Conservation (phyloP, 108 stramenopile genomes). For the Conticribra guillardii region DNA sequence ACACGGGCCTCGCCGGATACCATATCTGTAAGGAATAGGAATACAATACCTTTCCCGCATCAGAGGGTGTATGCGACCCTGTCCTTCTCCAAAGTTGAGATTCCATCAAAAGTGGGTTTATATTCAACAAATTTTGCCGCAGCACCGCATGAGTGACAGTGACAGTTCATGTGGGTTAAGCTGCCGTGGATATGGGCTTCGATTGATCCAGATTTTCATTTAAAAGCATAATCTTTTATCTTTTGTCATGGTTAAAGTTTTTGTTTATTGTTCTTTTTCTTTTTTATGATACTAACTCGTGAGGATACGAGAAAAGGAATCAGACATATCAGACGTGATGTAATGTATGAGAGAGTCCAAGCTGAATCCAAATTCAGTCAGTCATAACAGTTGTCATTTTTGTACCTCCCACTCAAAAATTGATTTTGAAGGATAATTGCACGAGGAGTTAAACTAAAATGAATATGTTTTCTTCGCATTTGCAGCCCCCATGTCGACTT, state of each 20-base stretch:
- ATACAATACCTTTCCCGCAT: constrained; percentile 4
- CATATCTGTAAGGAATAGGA: constrained; percentile 10
- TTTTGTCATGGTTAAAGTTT: not conserved
- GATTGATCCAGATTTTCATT: constrained; percentile 19
- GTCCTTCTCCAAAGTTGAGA: constrained; percentile 1
- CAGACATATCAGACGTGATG: too few relatives aligned
- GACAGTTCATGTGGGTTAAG: constrained; percentile 7
- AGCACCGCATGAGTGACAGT: constrained; percentile 21
- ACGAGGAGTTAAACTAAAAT: too few relatives aligned
- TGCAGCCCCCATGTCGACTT: too few relatives aligned
- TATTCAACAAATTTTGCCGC: constrained; percentile 4
- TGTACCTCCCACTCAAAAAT: too few relatives aligned
- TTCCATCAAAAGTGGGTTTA: constrained; percentile 16
- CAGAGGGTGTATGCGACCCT: constrained; percentile 6
- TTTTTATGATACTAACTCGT: not conserved
- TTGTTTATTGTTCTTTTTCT: too few relatives aligned
- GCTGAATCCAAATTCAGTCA: too few relatives aligned
- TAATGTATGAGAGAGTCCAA: too few relatives aligned
- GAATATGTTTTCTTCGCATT: too few relatives aligned
- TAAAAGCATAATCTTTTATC: not conserved
- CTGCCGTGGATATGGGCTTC: constrained; percentile 16
- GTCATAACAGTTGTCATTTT: too few relatives aligned
- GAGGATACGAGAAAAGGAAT: not conserved
- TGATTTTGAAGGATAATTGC: too few relatives aligned
- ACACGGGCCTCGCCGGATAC: constrained; percentile 1